A percentile compares a stretch with the other conserved stretches of the same genome.
phyloP scores from a whole-genome alignment of 805 yeast genomes.

The Torulaspora indica region DNA sequence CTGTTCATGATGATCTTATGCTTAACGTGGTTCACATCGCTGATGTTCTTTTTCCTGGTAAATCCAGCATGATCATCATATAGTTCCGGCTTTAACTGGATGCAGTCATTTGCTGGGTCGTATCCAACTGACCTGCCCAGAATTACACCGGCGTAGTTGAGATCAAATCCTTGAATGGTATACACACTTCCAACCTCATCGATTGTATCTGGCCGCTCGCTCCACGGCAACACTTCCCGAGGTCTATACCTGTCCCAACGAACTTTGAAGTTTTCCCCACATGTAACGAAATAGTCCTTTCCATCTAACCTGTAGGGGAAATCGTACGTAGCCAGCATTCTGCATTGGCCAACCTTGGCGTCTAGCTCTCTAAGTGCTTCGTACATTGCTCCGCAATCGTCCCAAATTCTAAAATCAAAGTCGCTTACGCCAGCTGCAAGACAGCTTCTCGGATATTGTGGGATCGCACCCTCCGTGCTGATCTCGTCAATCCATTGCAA shows the following conservation, averaged over 20 bases:
- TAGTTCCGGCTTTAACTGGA: conserved; percentile 36
- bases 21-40: conserved; percentile 37
- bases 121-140: conserved; percentile 42
- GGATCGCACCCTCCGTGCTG: conserved; percentile 35
- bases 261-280: conserved; percentile 42
- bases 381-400: conserved; percentile 42
- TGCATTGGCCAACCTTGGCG: conserved; percentile 38
- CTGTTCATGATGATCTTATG: conserved; percentile 42
- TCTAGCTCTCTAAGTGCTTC: conserved; percentile 33
- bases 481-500: conserved; percentile 40
- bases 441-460: conserved; percentile 33
- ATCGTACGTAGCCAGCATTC: conserved; percentile 44
- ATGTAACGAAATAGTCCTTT: conserved; percentile 43
- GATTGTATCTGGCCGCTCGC: conserved; percentile 43
- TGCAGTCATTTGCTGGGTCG: conserved; percentile 35
- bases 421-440: conserved; percentile 11
- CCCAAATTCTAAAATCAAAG: conserved; percentile 40
- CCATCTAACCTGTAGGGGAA: conserved; percentile 45
- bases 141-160: conserved; percentile 45
- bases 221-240: conserved; percentile 41
- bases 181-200: conserved; percentile 48
- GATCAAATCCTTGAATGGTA: conserved; percentile 46
- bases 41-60: conserved; percentile 40
- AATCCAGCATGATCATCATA: conserved; percentile 47
- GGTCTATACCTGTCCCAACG: conserved; percentile 48